These are phyloP conservation scores for Wakefieldia striispora DNA, from an alignment of 768 basidiomycete species.

Conservation along the genomic window DNA sequence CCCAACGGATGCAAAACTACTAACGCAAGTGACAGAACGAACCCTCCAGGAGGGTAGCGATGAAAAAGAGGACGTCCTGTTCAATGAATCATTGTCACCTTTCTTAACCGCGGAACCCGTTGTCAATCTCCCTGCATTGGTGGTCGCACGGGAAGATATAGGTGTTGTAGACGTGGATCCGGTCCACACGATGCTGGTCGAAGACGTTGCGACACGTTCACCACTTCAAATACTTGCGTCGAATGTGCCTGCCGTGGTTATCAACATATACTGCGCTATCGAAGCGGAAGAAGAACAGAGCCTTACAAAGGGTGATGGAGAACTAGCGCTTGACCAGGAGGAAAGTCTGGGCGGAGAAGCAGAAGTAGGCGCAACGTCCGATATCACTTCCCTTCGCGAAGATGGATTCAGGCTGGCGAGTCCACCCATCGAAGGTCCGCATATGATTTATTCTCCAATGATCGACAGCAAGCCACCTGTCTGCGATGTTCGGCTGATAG, in stretches of 20 bases:
- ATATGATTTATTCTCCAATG: background rate
- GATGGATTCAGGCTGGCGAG: background rate
- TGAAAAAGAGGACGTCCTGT: background rate
- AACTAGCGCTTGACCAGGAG: background rate
- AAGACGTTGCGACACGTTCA: slow-evolving; percentile 13
- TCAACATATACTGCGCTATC: background rate
- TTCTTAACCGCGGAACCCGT: background rate
- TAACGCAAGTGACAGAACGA: background rate
- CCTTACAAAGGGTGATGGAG: background rate
- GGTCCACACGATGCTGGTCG: background rate
- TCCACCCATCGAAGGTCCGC: background rate
- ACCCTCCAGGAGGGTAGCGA: background rate
- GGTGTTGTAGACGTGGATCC: background rate
- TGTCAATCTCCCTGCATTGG: slow-evolving; percentile 16
- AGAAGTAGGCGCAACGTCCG: background rate
- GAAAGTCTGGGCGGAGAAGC: background rate
- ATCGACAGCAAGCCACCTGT: background rate
- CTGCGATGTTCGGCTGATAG: background rate
- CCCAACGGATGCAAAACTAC: background rate
- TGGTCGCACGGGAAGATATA: background rate
- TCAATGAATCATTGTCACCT: background rate
- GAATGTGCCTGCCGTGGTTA: slow-evolving; percentile 1
- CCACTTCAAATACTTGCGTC: slow-evolving; percentile 6
- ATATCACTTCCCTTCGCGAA: background rate
- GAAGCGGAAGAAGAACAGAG: background rate